Base-by-base conservation (phyloP, 2,329 filamentous ascomycete species). In the Cladosporium halotolerans region DNA sequence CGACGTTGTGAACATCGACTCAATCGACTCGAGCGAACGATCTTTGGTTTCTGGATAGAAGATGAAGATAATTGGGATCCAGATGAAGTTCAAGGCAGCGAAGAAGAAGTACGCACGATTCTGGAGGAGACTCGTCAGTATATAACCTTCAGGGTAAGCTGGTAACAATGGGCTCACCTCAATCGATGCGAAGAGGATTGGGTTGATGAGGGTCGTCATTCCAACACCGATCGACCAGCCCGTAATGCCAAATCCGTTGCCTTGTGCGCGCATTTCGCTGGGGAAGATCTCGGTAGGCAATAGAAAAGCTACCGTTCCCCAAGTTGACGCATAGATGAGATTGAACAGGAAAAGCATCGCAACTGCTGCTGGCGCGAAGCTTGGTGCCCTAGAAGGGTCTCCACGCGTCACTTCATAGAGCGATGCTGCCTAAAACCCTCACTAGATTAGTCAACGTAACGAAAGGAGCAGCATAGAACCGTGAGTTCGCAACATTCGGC, bases 151-250 rank as follows among this genome's bases (percentile, higher is more conserved):
- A 31, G 4, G 10, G n/a, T 10, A 42, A 32, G 28, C 19, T 42
- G 44, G 10, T 2, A 33, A 7, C 2, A 38, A 19, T 28, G 13
- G 11, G 11, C 45, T 34, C 54, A 59, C 57, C 57, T 71, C 68
- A 18, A 79, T 59, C n/a, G 65, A 65, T 40, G 61, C 66, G 55
- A 80, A 76, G 72, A 81, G 77, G 62, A 80, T 76, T 23, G 75
- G 76, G 58, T 68, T 80, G 56, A 80, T 73, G 44, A 80, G 68
- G 2, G 72, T 72, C 1, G 78, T 80, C 75, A 34, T 50, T 14
- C 79, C 79, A 8, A 78, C 75, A 36, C 79, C 80, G 54, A 80
- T 73, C 14, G 80, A 79, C 79, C 80, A 83, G 1, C 79, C 79
- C 2, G 77, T 77, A 55, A 83, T 80, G 14, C 76, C 76, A 57